Base-by-base conservation (phyloP, 2,329 filamentous ascomycete genomes). In the Ceratocystis diversiconidia region DNA sequence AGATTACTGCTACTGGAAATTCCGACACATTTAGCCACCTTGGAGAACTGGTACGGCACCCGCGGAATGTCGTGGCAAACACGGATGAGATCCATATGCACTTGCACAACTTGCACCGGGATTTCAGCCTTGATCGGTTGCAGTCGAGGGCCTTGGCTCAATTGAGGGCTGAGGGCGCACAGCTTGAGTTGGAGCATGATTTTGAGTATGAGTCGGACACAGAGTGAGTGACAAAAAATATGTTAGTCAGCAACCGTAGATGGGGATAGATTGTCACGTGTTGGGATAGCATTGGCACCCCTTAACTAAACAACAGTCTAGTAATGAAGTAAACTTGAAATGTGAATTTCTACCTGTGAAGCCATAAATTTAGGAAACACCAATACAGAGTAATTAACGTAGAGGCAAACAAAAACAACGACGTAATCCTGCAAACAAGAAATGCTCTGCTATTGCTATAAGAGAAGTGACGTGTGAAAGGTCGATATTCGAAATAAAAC, bases 91-190 rank as follows among this genome's bases (percentile, higher is more conserved):
- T 59, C 5, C 55, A 5, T 19, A 61, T 65, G 19, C 75, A 76
- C 60, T 28, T 25, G 4, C 43, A 50, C 1, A 76, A 77, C 50
- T 43, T 36, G 28, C 61, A 59, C n/a, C 65, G 17, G 28, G 75
- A 77, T 30, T 61, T 77, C 3, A 69, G 74, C 41, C n/a, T 70
- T 7, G 46, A 64, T n/a, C 48, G 28, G 25, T 63, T 75, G 15
- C 66, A 67, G 1, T 61, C 52, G 1, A 65, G 65, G 30, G 72
- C 70, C 6, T 68, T 68, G 65, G 66, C 65, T 0, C 68, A 68
- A 30, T 52, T 71, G 7, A 28, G 61, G 32, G 65, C 66, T 25
- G 71, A 70, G 0, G 72, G 72, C 1, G 74, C 72, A 4, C 65
- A 73, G 65, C 62, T 76, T 8, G 67, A 62, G 32, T 28, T 69